phyloP scores from a whole-genome alignment of 257 asterid species.

The Ajuga chamaepitys region DNA sequence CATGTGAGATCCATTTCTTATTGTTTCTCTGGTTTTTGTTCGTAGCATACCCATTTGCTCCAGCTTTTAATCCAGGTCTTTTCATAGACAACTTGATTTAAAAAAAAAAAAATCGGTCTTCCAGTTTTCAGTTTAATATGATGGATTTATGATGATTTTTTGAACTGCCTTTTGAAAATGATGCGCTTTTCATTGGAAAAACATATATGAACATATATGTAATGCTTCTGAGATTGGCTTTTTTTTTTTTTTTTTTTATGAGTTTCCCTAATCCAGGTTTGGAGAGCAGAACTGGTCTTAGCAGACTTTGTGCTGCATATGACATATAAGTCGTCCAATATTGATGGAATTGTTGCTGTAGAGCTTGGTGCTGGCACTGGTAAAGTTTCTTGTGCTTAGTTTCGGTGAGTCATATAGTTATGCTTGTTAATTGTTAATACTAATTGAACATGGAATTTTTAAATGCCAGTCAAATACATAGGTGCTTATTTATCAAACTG shows the following conservation, averaged over 20 bases:
- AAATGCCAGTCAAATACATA: neutral
- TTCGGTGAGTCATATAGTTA: constrained; percentile 7
- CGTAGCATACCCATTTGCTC: neutral
- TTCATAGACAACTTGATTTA: neutral
- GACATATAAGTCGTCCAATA: constrained; percentile 48
- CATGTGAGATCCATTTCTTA: neutral
- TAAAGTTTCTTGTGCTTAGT: constrained; percentile 25
- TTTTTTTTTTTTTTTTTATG: no score
- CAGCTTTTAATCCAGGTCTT: neutral
- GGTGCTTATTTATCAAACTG: constrained; percentile 1
- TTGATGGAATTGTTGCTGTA: constrained; percentile 56
- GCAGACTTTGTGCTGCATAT: constrained; percentile 85
- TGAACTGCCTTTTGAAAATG: neutral
- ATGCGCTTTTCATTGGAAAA: neutral
- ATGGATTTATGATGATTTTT: neutral
- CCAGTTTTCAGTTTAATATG: neutral
- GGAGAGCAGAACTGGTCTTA: constrained; percentile 86
- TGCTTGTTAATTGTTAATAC: neutral
- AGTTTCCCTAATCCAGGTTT: constrained; percentile 39
- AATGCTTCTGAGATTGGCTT: neutral
- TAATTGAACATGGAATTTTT: neutral
- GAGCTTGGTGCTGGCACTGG: constrained; percentile 99
- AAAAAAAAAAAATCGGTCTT: no score
- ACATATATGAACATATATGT: no score
- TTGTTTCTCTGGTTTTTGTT: neutral